Evolutionary conservation across 2,329 filamentous ascomycete species (phyloP), one percentile per base, ranked within the genome.

Genomic region (Coleophoma eucalyptorum): DNA sequence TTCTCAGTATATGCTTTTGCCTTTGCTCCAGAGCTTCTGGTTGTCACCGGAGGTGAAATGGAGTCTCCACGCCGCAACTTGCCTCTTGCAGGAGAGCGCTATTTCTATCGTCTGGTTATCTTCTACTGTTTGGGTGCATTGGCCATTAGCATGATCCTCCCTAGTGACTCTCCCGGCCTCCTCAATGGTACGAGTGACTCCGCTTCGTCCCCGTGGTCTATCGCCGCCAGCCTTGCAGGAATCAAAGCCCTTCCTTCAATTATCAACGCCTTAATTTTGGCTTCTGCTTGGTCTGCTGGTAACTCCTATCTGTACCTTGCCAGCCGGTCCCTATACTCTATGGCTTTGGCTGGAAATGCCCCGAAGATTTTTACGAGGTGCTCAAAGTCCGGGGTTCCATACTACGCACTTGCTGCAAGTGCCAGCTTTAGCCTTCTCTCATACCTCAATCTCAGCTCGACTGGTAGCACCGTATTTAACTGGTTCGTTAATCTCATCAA

Each of bases 51-150:
- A 16, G 80, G 80, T 10, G 81, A 84, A 58, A 82, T 81, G 72
- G 69, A 78, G 55, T 75, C 68, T 12, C 81, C 78, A 2, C 72
- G 80, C n/a, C 71, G 74, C 41, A 83, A 83, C 55, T 69, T 86
- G 6, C 81, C 81, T 12, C 77, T 71, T n/a, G 82, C 81, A 2
- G 78, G 77, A 0, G 73, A 77, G n/a, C 73, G 78, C 8, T 83
- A 79, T 63, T 81, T 84, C 65, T 83, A 76, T 62, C 81, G 82
- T 12, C 70, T 86, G n/a, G 67, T 83, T 13, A 72, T 83, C 64
- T 83, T 85, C 70, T 84, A 84, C 62, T 70, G 84, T 47, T 65
- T 77, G 5, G 73, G 72, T 2, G 76, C 80, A 16, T 42, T 85
- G 2, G 77, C 78, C n/a, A 84, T 85, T 46, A 77, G 80, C 33